A percentile compares a stretch with the other conserved stretches of the same genome.
Conservation (phyloP, 2,329 filamentous ascomycete species). For the Sclerotinia trifoliorum region DNA sequence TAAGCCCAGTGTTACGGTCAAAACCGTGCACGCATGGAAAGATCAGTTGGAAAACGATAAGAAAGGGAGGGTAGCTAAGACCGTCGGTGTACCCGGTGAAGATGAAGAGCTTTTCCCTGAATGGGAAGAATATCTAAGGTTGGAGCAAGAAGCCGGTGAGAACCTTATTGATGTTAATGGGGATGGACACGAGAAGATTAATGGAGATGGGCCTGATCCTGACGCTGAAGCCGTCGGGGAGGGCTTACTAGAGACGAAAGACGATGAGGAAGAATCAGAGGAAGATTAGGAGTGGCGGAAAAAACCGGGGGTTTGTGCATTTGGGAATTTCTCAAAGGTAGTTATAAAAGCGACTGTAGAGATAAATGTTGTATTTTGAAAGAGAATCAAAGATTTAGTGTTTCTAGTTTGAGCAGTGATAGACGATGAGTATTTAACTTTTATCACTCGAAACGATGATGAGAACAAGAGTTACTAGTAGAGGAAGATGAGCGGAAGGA, state of each 20-base stretch:
- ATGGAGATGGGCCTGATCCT: conserved; percentile 31
- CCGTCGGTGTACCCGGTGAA: conserved; percentile 77
- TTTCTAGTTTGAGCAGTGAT: neutral
- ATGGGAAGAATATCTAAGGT: conserved; percentile 84
- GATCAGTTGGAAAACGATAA: conserved; percentile 76
- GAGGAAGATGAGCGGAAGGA: too few species aligned
- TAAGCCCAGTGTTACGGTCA: conserved; percentile 73
- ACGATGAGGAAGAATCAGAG: neutral
- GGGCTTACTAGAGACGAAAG: conserved; percentile 18
- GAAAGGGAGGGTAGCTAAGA: conserved; percentile 79
- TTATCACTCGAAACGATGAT: neutral
- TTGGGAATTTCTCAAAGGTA: neutral
- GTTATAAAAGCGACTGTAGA: neutral
- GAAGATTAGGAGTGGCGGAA: conserved; percentile 11
- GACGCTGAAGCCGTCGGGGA: conserved; percentile 31
- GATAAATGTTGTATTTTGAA: neutral
- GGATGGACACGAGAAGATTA: conserved; percentile 24
- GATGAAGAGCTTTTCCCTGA: conserved; percentile 91
- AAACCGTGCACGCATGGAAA: conserved; percentile 78
- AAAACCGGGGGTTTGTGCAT: neutral
- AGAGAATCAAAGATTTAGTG: conserved; percentile 3
- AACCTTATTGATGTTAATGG: conserved; percentile 37
- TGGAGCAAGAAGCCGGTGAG: conserved; percentile 68
- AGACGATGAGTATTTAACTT: neutral
- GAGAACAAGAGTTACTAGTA: too few species aligned